Evolutionary conservation across 441 rosid genomes (phyloP), one percentile per base, ranked within the genome.

Genomic region (Pelargonium hybrid): DNA sequence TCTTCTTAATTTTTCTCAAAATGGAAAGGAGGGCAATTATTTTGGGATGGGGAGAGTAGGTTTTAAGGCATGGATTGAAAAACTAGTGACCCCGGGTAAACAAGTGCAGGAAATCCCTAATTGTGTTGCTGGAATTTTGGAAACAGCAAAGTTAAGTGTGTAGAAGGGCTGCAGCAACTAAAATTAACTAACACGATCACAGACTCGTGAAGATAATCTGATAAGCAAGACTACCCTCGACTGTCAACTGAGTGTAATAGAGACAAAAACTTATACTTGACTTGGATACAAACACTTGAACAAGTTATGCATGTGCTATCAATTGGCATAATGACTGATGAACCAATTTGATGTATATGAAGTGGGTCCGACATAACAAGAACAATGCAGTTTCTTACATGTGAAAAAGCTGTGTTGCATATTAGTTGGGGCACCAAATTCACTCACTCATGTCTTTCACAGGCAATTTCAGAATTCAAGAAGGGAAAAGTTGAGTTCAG

Each of bases 381-480:
- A 9, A 45, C n/a, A 37, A 37, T 37, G 7, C 2, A 11, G 50
- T 45, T 45, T 45, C 4, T 1, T 11, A 45, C 50, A 45, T 0
- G 26, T 23, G 26, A 23, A 2, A 23, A 23, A 23, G 26, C 26
- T 23, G 26, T 23, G 26, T 23, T 23, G 26, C 26, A 23, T n/a
- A 45, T 10, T 45, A 45, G n/a, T 9, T 0, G 14, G n/a, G 50
- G 13, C n/a, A 45, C n/a, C 2, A n/a, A 45, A 9, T 45, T 45
- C 3, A 13, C 50, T 45, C 63, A 39, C 69, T 56, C 15, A 4
- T 31, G 39, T 64, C 45, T 54, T 25, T 78, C 78, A 64, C 90
- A 94, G 99, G 99, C 98, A 65, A 89, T 94, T 80, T 88, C 85
- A 56, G 99, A 94, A 83, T 92, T 92, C 87, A 92, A 92, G 84